Evolutionary conservation across 257 asterid species (phyloP).

Genomic region (Nicotiana paniculata): DNA sequence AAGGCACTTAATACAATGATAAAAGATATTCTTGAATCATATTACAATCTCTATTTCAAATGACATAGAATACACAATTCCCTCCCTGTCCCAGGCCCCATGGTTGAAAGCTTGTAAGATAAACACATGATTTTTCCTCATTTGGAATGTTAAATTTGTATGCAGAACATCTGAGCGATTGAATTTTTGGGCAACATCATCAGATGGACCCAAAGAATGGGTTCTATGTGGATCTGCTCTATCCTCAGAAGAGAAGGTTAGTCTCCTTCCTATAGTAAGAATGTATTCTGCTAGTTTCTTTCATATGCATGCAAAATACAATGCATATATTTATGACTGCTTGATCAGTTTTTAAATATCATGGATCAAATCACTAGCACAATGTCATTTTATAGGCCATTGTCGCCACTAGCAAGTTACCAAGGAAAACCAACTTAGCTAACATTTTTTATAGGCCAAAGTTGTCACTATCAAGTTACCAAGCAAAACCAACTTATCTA

Average conservation of each 20-base stretch:
- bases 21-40: background rate
- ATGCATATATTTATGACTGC: background rate
- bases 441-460: background rate
- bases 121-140: background rate
- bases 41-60: background rate
- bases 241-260: conserved; percentile 74
- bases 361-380: background rate
- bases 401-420: background rate
- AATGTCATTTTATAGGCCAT: background rate
- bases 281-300: background rate
- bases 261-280: background rate
- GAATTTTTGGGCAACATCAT: conserved; percentile 33
- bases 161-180: conserved; percentile 39
- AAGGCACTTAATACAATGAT: background rate
- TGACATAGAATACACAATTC: background rate
- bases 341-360: background rate
- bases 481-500: background rate
- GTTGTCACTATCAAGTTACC: background rate
- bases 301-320: background rate
- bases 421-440: background rate
- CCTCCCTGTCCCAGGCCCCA: background rate
- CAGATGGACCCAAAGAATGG: conserved; percentile 47
- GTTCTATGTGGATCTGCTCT: conserved; percentile 84
- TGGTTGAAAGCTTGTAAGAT: background rate
- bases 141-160: background rate